phyloP scores from a whole-genome alignment of 192 early-diverging fungal genomes.

The Allomyces macrogynus region DNA sequence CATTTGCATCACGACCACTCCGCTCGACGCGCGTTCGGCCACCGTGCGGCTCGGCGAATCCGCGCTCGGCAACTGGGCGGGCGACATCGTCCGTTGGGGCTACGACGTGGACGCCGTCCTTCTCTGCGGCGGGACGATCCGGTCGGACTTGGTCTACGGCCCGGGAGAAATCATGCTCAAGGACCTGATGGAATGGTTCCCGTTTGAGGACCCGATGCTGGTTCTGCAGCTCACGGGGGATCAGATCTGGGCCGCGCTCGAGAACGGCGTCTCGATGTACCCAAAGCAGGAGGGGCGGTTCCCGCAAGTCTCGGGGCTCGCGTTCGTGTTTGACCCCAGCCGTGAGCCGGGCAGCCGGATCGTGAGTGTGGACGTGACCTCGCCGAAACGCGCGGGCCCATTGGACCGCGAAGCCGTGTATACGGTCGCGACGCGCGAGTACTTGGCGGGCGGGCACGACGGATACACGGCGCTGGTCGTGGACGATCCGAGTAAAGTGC shows the following conservation, averaged over 20 bases:
- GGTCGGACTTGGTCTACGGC: constrained; percentile 33
- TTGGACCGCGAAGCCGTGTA: constrained; percentile 28
- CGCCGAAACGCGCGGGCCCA: constrained; percentile 4
- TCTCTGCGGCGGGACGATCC: constrained; percentile 38
- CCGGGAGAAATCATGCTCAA: constrained; percentile 32
- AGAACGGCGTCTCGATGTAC: constrained; percentile 41
- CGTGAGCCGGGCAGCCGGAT: constrained; percentile 22
- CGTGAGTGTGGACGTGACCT: neutral
- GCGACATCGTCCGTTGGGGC: constrained; percentile 40
- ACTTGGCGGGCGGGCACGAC: constrained; percentile 41
- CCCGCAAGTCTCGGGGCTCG: constrained; percentile 40
- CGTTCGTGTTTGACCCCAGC: constrained; percentile 31
- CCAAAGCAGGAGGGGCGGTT: constrained; percentile 50
- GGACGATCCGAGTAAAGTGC: constrained; percentile 2
- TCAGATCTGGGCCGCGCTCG: constrained; percentile 37
- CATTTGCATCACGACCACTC: constrained; percentile 26
- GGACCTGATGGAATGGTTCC: constrained; percentile 43
- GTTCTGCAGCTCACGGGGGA: constrained; percentile 37
- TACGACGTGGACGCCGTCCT: constrained; percentile 24
- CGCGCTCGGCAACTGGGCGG: constrained; percentile 36
- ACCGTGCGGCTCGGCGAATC: constrained; percentile 35
- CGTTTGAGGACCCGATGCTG: constrained; percentile 45
- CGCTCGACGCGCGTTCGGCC: constrained; percentile 34
- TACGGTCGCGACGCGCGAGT: constrained; percentile 30
- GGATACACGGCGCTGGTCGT: constrained; percentile 22